Percentiles rank a stretch among this genome's conserved stretches.
Conservation (phyloP, 805 yeast genomes). For the Sungouiella blattae region DNA sequence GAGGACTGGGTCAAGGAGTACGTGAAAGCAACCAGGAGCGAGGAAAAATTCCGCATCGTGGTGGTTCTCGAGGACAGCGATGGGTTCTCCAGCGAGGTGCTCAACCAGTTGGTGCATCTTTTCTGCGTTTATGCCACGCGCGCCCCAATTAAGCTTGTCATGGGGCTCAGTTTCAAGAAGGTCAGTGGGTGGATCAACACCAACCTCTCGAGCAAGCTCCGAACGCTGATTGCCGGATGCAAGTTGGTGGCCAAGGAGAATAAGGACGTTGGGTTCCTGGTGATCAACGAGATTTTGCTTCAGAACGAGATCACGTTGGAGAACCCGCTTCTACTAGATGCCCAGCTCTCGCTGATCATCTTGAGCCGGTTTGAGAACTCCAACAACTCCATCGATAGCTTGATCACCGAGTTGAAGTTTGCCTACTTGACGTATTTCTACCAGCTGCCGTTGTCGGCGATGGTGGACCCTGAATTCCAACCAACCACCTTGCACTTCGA, state of each 20-base stretch:
- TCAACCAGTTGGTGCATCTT: conserved; percentile 33
- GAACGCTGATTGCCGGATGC: conserved; percentile 25
- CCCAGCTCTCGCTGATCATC: conserved; percentile 25
- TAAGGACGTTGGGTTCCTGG: conserved; percentile 29
- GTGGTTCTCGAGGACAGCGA: conserved; percentile 38
- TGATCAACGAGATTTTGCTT: conserved; percentile 31
- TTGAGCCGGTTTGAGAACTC: conserved; percentile 33
- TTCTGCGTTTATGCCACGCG: conserved; percentile 22
- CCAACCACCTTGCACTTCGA: conserved; percentile 15
- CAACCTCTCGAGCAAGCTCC: conserved; percentile 28
- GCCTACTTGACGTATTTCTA: conserved; percentile 39
- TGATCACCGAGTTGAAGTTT: conserved; percentile 35
- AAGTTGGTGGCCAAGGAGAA: conserved; percentile 33
- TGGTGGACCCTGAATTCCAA: conserved; percentile 14
- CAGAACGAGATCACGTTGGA: conserved; percentile 20
- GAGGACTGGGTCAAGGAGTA: conserved; percentile 27
- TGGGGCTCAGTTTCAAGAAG: conserved; percentile 35
- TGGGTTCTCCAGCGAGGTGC: conserved; percentile 29
- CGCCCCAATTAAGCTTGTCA: conserved; percentile 32
- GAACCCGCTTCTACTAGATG: conserved; percentile 21
- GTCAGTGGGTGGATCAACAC: conserved; percentile 35
- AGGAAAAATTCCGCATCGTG: conserved; percentile 16
- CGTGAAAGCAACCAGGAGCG: conserved; percentile 5
- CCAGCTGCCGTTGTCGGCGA: conserved; percentile 31
- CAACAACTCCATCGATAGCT: conserved; percentile 39